Percentiles rank a stretch among this genome's conserved stretches.
phyloP scores from a whole-genome alignment of 2,329 filamentous ascomycete genomes.

The Paraconiothyrium brasiliense region DNA sequence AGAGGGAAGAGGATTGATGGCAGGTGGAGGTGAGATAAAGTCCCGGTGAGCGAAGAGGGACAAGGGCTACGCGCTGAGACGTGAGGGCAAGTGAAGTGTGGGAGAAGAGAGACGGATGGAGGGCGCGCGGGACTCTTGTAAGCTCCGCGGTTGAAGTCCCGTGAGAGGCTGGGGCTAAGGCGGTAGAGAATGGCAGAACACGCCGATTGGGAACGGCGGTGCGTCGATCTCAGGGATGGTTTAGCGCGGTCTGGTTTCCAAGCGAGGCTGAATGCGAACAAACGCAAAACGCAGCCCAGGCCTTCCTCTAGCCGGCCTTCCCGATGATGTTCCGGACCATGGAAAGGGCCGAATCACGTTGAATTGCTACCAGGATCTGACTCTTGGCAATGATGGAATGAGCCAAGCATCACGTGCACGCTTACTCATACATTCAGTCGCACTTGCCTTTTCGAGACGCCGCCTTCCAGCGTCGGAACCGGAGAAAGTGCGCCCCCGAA shows the following conservation, averaged over 20 bases:
- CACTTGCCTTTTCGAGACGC: background rate
- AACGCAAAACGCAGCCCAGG: conserved; percentile 4
- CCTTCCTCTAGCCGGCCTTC: background rate
- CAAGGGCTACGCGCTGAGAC: conserved; percentile 29
- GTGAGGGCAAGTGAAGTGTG: conserved; percentile 44
- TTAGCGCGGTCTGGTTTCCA: conserved; percentile 28
- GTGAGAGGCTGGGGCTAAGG: conserved; percentile 44
- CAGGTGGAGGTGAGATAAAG: conserved; percentile 25
- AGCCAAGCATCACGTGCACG: background rate
- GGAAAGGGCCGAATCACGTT: background rate
- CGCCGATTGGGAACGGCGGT: conserved; percentile 23
- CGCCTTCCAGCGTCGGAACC: conserved; percentile 2
- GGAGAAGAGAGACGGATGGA: conserved; percentile 46
- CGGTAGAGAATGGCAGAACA: conserved; percentile 36
- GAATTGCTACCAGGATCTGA: background rate
- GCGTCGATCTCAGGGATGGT: conserved; percentile 29
- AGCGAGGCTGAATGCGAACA: conserved; percentile 24
- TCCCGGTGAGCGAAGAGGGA: conserved; percentile 21
- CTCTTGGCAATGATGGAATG: conserved; percentile 3
- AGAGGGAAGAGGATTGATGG: conserved; percentile 27
- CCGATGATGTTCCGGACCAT: background rate
- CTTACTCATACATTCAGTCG: background rate
- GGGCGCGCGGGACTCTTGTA: conserved; percentile 48
- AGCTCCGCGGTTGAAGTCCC: conserved; percentile 40
- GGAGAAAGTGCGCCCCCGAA: conserved; percentile 21